Evolutionary conservation across 345 rosid species (phyloP), one percentile per base, ranked within the genome.

Genomic region (Viola odorata): DNA sequence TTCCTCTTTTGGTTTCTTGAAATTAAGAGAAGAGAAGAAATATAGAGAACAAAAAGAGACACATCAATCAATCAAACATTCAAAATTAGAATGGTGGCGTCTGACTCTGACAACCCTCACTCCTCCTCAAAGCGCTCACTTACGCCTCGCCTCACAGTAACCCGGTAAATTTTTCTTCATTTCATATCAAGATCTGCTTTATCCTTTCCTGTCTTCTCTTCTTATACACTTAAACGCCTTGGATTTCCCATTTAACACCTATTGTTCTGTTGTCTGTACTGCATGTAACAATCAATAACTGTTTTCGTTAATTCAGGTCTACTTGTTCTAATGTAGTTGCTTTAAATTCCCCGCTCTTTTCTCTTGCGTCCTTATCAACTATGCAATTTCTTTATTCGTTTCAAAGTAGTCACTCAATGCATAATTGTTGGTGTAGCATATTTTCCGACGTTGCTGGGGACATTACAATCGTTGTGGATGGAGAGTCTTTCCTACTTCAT

Each of bases 361-460:
- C 12, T 45, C 10, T 3, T 45, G 12, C 3, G 12, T 3, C 8
- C 8, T 11, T 8, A 45, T 45, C 50, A 5, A 45, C 12, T 45
- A 4, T 4, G 12, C 4, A 45, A n/a, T 45, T 45, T 3, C 8
- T 8, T 45, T 45, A n/a, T 10, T 4, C 12, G 8, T 11, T 4
- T 9, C 11, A 7, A 7, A 11, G 4, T n/a, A 12, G 4, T 7
- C 12, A 11, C 11, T 47, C 5, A 11, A 47, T 47, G 50, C 13
- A 9, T n/a, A 50, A n/a, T 41, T 58, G 75, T 15, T 17, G 45
- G 32, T 60, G 66, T 80, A 91, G 98, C 13, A 86, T 91, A 41
- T 88, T 88, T 75, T 85, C 98, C 3, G 98, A 86, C 58, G 91
- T 91, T 53, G 95, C 96, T 0, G 92, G 91, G 62, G 98, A 88